Evolutionary conservation across 805 yeast species (phyloP).

Genomic region (Ogataea nitratoaversa): DNA sequence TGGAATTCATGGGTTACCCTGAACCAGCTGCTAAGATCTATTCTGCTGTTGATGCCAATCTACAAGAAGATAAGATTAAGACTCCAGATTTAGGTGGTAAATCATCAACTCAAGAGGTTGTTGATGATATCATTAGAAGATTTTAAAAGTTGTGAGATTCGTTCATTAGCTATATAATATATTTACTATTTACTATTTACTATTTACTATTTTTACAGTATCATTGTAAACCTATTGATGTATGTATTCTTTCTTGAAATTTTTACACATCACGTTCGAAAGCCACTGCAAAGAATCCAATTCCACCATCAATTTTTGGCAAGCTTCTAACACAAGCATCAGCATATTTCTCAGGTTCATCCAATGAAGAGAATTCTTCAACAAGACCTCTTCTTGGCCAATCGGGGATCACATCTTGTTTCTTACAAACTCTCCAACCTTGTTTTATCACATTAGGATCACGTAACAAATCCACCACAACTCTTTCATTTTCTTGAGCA

Average conservation of each 20-base stretch:
- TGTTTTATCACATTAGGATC: constrained; percentile 57
- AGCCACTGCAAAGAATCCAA: constrained; percentile 95
- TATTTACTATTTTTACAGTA: too few species aligned
- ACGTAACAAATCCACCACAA: constrained; percentile 70
- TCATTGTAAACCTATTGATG: too few species aligned
- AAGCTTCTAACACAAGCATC: constrained; percentile 83
- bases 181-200: too few species aligned
- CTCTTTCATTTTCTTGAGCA: constrained; percentile 90
- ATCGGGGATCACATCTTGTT: constrained; percentile 63
- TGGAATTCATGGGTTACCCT: constrained; percentile 91
- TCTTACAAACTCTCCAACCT: constrained; percentile 72
- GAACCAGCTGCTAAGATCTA: constrained; percentile 89
- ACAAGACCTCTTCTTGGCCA: constrained; percentile 87
- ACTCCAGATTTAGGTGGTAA: constrained; percentile 97
- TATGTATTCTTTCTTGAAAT: too few species aligned
- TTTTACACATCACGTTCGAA: constrained; percentile 53
- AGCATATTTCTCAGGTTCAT: constrained; percentile 53
- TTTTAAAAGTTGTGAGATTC: too few species aligned
- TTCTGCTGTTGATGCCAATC: constrained; percentile 90
- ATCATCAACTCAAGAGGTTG: constrained; percentile 80
- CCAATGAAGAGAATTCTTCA: constrained; percentile 57
- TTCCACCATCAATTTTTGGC: constrained; percentile 94
- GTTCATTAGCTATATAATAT: too few species aligned
- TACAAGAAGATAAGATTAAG: constrained; percentile 68
- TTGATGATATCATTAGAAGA: constrained; percentile 70